Conservation (phyloP, 2,329 filamentous ascomycete species). For the Graphiopsis chlorocephala region DNA sequence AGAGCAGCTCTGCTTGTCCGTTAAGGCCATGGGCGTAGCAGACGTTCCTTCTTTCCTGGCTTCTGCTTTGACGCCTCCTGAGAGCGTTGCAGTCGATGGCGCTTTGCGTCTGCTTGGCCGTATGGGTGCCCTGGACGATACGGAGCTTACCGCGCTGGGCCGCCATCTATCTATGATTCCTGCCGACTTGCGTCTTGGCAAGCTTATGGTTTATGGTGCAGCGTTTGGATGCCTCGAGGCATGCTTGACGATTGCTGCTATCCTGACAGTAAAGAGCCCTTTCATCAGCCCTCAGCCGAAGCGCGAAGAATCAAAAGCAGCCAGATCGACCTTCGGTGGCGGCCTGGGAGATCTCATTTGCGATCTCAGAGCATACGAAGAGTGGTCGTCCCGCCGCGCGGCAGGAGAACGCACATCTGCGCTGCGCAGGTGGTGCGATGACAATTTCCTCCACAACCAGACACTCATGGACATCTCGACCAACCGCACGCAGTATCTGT, state of each 20-base stretch:
- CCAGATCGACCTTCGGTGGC: constrained; percentile 70
- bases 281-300: constrained; percentile 82
- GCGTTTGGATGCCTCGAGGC: constrained; percentile 91
- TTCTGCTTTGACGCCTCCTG: constrained; percentile 84
- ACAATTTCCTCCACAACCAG: constrained; percentile 79
- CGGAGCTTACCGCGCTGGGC: constrained; percentile 84
- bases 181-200: constrained; percentile 86
- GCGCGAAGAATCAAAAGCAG: constrained; percentile 75
- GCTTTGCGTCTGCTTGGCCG: constrained; percentile 74
- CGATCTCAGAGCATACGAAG: constrained; percentile 77
- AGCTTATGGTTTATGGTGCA: constrained; percentile 91
- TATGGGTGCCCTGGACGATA: constrained; percentile 85
- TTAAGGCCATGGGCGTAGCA: constrained; percentile 88
- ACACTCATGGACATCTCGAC: constrained; percentile 85
- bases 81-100: constrained; percentile 78
- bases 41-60: constrained; percentile 80
- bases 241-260: constrained; percentile 82
- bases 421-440: constrained; percentile 73
- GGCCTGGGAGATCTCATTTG: constrained; percentile 82
- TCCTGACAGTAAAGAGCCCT: constrained; percentile 83
- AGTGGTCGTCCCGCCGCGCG: constrained; percentile 69
- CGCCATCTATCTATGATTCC: constrained; percentile 94
- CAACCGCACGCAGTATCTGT: constrained; percentile 80
- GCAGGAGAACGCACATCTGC: constrained; percentile 57
- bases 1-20: constrained; percentile 90